A percentile compares a stretch with the other conserved stretches of the same genome.
phyloP scores from a whole-genome alignment of 108 stramenopile species.

The Conticribra weissflogii region DNA sequence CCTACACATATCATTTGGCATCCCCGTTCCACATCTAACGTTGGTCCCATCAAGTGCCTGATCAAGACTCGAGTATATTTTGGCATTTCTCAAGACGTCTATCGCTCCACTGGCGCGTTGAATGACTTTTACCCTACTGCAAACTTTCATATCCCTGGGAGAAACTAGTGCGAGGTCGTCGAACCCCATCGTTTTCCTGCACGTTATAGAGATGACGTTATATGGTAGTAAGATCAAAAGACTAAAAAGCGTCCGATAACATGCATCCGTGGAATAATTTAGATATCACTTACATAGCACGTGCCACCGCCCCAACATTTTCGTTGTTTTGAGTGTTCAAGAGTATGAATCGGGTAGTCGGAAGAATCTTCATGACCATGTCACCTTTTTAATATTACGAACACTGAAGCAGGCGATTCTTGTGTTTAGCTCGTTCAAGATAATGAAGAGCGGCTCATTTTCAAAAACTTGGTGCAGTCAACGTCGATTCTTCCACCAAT shows the following conservation, averaged over 20 bases:
- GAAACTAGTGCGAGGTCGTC: slow-evolving; percentile 51
- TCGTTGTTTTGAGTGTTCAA: slow-evolving; percentile 54
- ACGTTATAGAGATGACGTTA: too few relatives aligned
- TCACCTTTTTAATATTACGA: too few relatives aligned
- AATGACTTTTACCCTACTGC: slow-evolving; percentile 43
- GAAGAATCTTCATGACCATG: neutral
- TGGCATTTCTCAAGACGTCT: slow-evolving; percentile 53
- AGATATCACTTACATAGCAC: slow-evolving; percentile 52
- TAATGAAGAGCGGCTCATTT: too few relatives aligned
- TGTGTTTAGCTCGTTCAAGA: too few relatives aligned
- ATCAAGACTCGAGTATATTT: slow-evolving; percentile 30
- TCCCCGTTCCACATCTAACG: slow-evolving; percentile 65
- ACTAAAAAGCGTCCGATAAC: too few relatives aligned
- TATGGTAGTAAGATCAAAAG: too few relatives aligned
- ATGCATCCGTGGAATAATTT: neutral
- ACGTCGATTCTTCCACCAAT: too few relatives aligned
- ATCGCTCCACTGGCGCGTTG: slow-evolving; percentile 63
- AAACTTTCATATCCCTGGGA: slow-evolving; percentile 54
- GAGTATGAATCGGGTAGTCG: slow-evolving; percentile 57
- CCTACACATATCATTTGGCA: slow-evolving; percentile 67
- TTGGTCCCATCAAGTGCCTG: slow-evolving; percentile 48
- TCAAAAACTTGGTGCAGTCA: too few relatives aligned
- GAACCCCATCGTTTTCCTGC: slow-evolving; percentile 58
- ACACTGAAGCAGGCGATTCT: too few relatives aligned
- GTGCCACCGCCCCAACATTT: slow-evolving; percentile 69